Percentiles rank a stretch among this genome's conserved stretches.
Conservation (phyloP, 345 rosid species). For the Gossypium mustelinum region DNA sequence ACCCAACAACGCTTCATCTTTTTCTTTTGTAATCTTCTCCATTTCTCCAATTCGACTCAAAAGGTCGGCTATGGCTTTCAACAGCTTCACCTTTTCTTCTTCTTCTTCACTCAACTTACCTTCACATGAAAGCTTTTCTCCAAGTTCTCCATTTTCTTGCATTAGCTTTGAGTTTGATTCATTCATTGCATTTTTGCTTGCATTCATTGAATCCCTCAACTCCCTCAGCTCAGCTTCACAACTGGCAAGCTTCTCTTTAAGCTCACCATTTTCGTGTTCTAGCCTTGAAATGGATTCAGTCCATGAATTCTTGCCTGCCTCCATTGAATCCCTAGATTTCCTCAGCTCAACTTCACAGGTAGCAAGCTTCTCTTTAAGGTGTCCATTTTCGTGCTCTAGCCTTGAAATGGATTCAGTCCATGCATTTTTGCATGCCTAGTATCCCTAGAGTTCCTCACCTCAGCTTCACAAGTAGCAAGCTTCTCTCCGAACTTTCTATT, state of each 20-base stretch:
- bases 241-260: background rate
- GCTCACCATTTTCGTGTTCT: background rate
- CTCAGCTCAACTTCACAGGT: background rate
- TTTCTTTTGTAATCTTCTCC: constrained; percentile 40
- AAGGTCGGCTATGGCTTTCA: constrained; percentile 29
- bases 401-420: background rate
- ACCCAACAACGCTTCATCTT: constrained; percentile 39
- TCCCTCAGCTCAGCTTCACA: background rate
- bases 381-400: background rate
- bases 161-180: background rate
- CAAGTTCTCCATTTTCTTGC: background rate
- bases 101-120: constrained; percentile 38
- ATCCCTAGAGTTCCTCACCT: background rate
- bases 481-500: background rate
- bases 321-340: background rate
- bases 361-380: background rate
- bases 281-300: background rate
- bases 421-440: background rate
- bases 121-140: background rate
- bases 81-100: constrained; percentile 34
- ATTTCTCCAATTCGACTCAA: constrained; percentile 35
- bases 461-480: background rate
- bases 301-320: background rate
- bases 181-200: background rate
- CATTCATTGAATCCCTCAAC: background rate